A percentile compares a stretch with the other conserved stretches of the same genome.
Conservation (phyloP, 2,329 filamentous ascomycete genomes). For the Neocucurbitaria cava region DNA sequence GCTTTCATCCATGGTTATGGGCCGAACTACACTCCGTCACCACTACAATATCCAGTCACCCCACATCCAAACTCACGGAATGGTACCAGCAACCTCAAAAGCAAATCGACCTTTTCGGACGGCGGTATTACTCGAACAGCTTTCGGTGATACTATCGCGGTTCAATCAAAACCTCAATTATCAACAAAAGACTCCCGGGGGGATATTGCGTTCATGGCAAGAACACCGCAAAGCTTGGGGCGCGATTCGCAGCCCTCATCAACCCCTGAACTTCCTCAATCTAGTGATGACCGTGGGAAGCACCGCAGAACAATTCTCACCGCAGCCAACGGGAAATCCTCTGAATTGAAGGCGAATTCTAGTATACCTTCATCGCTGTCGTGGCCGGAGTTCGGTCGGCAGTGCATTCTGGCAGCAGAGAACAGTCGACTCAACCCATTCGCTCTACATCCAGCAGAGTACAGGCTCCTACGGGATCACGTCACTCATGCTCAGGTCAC, state of each 20-base stretch:
- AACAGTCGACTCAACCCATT: slow-evolving; percentile 90
- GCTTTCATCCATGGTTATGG: slow-evolving; percentile 37
- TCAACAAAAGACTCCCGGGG: slow-evolving; percentile 18
- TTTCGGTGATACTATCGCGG: slow-evolving; percentile 13
- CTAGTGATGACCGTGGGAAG: slow-evolving; percentile 23
- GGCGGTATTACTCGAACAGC: slow-evolving; percentile 12
- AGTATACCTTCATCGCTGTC: slow-evolving; percentile 82
- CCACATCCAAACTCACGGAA: slow-evolving; percentile 27
- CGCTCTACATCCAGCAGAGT: slow-evolving; percentile 83
- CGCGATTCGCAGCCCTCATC: slow-evolving; percentile 37
- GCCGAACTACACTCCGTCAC: slow-evolving; percentile 36
- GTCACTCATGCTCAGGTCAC: slow-evolving; percentile 90
- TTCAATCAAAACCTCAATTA: slow-evolving; percentile 11
- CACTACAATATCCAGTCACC: slow-evolving; percentile 36
- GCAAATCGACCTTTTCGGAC: slow-evolving; percentile 18
- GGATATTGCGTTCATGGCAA: slow-evolving; percentile 25
- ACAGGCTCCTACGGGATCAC: slow-evolving; percentile 77
- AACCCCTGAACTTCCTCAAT: slow-evolving; percentile 40
- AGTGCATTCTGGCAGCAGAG: slow-evolving; percentile 89
- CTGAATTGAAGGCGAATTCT: slow-evolving; percentile 65
- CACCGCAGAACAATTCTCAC: slow-evolving; percentile 28
- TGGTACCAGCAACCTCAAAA: slow-evolving; percentile 13
- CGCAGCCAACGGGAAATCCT: slow-evolving; percentile 28
- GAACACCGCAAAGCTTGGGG: slow-evolving; percentile 31
- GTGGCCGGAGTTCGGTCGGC: slow-evolving; percentile 80